Base-by-base conservation (phyloP, 371 early-diverging fungal genomes). In the Blakeslea trispora region DNA sequence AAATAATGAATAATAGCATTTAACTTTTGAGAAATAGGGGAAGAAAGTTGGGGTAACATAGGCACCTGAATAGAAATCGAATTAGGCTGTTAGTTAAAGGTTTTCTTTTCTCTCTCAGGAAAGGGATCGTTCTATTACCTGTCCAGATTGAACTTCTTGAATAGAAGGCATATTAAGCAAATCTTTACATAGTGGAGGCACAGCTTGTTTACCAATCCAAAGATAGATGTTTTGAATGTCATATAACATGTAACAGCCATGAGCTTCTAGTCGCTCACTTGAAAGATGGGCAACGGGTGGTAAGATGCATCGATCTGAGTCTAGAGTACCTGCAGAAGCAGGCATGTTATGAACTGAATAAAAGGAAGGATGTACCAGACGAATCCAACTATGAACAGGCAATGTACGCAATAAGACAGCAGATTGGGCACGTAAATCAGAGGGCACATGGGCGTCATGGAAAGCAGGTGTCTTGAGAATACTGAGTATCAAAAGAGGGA, bases 231-330 rank as follows among this genome's bases (percentile, higher is more conserved):
- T 77, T 13, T 74, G 62, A 17, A 89, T 86, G 58, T 86, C 81
- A 48, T 89, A 84, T 28, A 94, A 64, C 39, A 94, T 68, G 63
- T 84, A 93, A 5, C 89, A 66, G 2, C 94, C 92, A 50, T 87
- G 78, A 10, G 85, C 77, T 45, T 87, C 86, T 19, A 94, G 73
- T 52, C 83, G 83, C 58, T 93, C 95, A 28, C 85, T 83, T n/a
- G 82, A 77, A 45, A 90, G 64, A 42, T 87, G 87, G 50, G 87
- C 32, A 24, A 69, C 59, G 5, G 81, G 77, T 18, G 92, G 91
- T 55, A 86, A 75, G 4, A 81, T 62, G 34, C 76, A 67, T 45
- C 64, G 41, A 0, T 71, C 75, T 13, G 54, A 46, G 54, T 72
- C 74, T 21, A 52, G 23, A 2, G 58, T 58, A 4, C 72, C 77